Evolutionary conservation across 2,329 filamentous ascomycete species (phyloP).

Genomic region (Talaromyces sp.): DNA sequence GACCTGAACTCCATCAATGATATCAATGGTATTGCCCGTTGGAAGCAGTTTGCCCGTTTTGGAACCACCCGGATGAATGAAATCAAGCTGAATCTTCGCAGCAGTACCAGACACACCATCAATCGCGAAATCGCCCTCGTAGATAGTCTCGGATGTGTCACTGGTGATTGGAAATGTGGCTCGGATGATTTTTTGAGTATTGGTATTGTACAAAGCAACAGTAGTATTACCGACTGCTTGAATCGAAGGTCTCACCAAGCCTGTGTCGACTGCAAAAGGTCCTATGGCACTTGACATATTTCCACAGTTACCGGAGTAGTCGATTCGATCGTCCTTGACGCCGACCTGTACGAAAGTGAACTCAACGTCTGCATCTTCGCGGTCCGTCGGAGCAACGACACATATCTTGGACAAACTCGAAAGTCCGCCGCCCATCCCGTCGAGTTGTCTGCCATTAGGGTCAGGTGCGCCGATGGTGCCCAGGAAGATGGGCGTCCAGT

Average conservation of each 20-base stretch:
- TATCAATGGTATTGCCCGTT: conserved; percentile 55
- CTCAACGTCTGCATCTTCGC: conserved; percentile 56
- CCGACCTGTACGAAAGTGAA: conserved; percentile 70
- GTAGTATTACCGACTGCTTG: conserved; percentile 37
- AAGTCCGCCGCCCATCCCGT: conserved; percentile 67
- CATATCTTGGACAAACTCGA: conserved; percentile 69
- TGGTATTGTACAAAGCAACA: conserved; percentile 66
- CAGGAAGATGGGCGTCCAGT: conserved; percentile 56
- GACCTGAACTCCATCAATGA: conserved; percentile 47
- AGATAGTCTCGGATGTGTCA: conserved; percentile 41
- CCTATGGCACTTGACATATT: conserved; percentile 68
- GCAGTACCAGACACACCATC: conserved; percentile 61
- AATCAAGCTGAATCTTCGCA: conserved; percentile 57
- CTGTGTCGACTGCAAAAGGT: conserved; percentile 59
- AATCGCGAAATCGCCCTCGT: conserved; percentile 56
- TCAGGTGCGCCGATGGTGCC: conserved; percentile 64
- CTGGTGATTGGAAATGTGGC: conserved; percentile 54
- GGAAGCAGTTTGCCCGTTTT: conserved; percentile 61
- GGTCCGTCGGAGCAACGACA: conserved; percentile 54
- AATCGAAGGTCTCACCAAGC: conserved; percentile 39
- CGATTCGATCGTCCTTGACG: conserved; percentile 57
- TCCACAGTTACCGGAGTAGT: conserved; percentile 69
- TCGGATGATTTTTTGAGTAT: conserved; percentile 62
- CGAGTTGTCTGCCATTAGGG: conserved; percentile 63
- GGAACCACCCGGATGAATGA: conserved; percentile 60